Evolutionary conservation across 2,329 filamentous ascomycete genomes (phyloP).

Genomic region (Fusarium secorum): DNA sequence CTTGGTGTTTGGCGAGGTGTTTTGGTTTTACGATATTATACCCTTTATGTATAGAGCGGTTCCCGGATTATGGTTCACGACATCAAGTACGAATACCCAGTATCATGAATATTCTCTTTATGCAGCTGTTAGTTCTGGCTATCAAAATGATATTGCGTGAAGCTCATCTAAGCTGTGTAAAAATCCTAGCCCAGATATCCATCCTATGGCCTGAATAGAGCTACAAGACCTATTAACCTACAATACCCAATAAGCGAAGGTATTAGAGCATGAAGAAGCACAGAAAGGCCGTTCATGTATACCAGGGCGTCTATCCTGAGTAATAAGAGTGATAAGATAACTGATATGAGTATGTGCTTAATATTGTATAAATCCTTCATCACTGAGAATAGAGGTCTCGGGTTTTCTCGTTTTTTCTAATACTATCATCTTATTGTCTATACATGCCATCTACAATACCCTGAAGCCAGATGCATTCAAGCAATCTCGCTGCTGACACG

Average conservation of each 20-base stretch:
- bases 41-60: slow-evolving; percentile 15
- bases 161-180: not conserved
- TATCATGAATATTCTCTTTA: not conserved
- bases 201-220: not conserved
- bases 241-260: not conserved
- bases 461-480: not conserved
- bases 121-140: not conserved
- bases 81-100: not conserved
- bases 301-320: not conserved
- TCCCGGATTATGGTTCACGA: slow-evolving; percentile 13
- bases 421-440: no score
- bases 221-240: no score
- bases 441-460: not conserved
- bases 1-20: not conserved
- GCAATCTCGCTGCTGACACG: not conserved
- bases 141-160: not conserved
- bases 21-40: slow-evolving; percentile 23
- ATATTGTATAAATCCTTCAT: not conserved
- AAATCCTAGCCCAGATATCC: not conserved
- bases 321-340: not conserved
- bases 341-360: not conserved
- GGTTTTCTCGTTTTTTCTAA: not conserved
- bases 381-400: not conserved
- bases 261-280: not conserved
- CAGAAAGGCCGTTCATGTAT: not conserved